These are phyloP conservation scores for Pseudozyma tsukubaensis DNA, from an alignment of 1,284 basidiomycete genomes.

Conservation along the genomic window DNA sequence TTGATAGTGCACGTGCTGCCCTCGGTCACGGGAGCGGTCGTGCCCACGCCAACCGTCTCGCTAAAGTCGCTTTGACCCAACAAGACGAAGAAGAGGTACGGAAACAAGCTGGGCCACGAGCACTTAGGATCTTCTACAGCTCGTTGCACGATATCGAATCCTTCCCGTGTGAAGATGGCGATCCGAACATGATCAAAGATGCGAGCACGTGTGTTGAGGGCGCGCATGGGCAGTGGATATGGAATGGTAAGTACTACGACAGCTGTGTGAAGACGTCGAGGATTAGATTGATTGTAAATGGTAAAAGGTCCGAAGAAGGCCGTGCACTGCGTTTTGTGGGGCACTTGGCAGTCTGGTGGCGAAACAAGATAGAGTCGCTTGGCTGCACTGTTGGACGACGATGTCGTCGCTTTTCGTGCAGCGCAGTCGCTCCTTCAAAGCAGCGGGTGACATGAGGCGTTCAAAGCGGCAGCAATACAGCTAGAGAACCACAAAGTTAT, in stretches of 20 bases:
- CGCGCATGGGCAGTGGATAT: constrained; percentile 86
- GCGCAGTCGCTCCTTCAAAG: background rate
- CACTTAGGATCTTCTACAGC: constrained; percentile 82
- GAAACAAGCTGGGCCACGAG: constrained; percentile 40
- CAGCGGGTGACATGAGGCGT: constrained; percentile 32
- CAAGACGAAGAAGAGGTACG: constrained; percentile 27
- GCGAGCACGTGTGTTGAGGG: constrained; percentile 82
- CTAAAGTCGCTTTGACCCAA: constrained; percentile 25
- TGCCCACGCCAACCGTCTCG: constrained; percentile 16
- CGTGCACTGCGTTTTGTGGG: background rate
- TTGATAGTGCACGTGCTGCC: constrained; percentile 28
- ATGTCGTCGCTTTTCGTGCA: background rate
- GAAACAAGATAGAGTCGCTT: constrained; percentile 4
- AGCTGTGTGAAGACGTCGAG: constrained; percentile 5
- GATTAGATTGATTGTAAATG: constrained; percentile 35
- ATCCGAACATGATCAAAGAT: constrained; percentile 80
- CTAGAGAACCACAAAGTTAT: background rate
- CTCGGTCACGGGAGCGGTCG: constrained; percentile 19
- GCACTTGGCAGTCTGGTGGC: constrained; percentile 26
- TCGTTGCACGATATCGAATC: constrained; percentile 88
- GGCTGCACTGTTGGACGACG: background rate
- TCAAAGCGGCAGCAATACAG: background rate
- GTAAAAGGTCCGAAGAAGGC: constrained; percentile 65
- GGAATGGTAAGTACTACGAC: constrained; percentile 54
- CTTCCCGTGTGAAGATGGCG: constrained; percentile 93